A percentile compares a stretch with the other conserved stretches of the same genome.
phyloP scores from a whole-genome alignment of 768 basidiomycete genomes.

The Rhodocollybia butyracea region DNA sequence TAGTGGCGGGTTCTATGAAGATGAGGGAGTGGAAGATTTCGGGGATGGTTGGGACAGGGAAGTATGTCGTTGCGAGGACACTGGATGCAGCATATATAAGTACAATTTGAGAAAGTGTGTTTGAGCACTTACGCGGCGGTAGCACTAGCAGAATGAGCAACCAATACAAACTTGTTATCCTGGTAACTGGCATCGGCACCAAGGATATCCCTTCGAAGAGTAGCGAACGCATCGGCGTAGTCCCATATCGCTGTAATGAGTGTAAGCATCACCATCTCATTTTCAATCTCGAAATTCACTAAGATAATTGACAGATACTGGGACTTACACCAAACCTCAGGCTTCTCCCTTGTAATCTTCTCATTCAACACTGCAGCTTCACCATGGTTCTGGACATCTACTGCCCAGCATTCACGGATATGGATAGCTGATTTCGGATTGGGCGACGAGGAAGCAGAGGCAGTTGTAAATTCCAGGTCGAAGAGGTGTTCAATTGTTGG shows the following conservation, averaged over 20 bases:
- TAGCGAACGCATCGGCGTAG: constrained; percentile 6
- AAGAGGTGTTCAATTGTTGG: constrained; percentile 1
- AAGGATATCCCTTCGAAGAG: constrained; percentile 1
- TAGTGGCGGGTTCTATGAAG: constrained; percentile 4
- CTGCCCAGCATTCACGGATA: constrained; percentile 2
- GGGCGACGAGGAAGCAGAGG: not conserved
- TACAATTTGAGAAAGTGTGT: too few species aligned
- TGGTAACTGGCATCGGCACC: not conserved
- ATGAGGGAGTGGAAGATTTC: constrained; percentile 3
- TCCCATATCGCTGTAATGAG: constrained; percentile 4
- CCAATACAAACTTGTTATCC: constrained; percentile 3
- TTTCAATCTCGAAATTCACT: not conserved
- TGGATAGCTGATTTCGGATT: too few species aligned
- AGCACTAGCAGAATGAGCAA: constrained; percentile 7
- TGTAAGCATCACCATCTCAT: not conserved
- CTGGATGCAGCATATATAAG: too few species aligned
- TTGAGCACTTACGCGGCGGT: not conserved
- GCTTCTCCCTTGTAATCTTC: not conserved
- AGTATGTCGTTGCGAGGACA: constrained; percentile 3
- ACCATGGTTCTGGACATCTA: constrained; percentile 6
- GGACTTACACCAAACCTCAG: constrained; percentile 5
- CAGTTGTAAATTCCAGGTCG: not conserved
- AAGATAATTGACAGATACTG: not conserved
- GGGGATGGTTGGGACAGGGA: not conserved
- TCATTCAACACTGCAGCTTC: constrained; percentile 6